phyloP scores from a whole-genome alignment of 1,139 yeast species.

The Geotrichum macrosporum region DNA sequence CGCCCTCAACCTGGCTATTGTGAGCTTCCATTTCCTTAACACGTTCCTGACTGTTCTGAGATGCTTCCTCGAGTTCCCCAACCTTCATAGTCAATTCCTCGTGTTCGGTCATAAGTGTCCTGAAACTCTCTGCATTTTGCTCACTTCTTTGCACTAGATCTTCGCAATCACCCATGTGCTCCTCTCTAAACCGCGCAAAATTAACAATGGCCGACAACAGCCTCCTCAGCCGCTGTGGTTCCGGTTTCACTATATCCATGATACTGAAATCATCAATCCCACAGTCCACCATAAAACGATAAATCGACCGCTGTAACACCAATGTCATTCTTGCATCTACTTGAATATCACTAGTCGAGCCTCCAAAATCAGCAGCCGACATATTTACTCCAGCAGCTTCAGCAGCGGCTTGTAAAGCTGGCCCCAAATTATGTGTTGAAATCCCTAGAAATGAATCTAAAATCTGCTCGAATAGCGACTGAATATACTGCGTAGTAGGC shows the following conservation, averaged over 20 bases:
- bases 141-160: slow-evolving; percentile 56
- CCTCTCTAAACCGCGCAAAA: slow-evolving; percentile 75
- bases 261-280: slow-evolving; percentile 76
- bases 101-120: slow-evolving; percentile 43
- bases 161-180: slow-evolving; percentile 62
- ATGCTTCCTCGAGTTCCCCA: slow-evolving; percentile 31
- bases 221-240: slow-evolving; percentile 56
- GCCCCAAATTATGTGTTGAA: slow-evolving; percentile 46
- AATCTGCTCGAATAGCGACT: slow-evolving; percentile 62
- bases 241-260: slow-evolving; percentile 69
- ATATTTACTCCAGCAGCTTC: slow-evolving; percentile 25
- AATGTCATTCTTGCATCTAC: slow-evolving; percentile 42
- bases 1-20: slow-evolving; percentile 57
- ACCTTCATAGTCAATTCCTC: slow-evolving; percentile 40
- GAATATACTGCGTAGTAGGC: slow-evolving; percentile 64
- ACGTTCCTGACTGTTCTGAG: slow-evolving; percentile 33
- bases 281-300: slow-evolving; percentile 60
- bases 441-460: slow-evolving; percentile 66
- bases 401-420: slow-evolving; percentile 31
- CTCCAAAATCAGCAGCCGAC: slow-evolving; percentile 35
- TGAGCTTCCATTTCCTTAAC: slow-evolving; percentile 50
- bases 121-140: slow-evolving; percentile 43
- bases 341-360: slow-evolving; percentile 31
- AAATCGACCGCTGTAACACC: slow-evolving; percentile 56
- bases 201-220: slow-evolving; percentile 79